Evolutionary conservation across 1,284 basidiomycete species (phyloP), one percentile per base, ranked within the genome.

Genomic region (Microbotryum scabiosae): DNA sequence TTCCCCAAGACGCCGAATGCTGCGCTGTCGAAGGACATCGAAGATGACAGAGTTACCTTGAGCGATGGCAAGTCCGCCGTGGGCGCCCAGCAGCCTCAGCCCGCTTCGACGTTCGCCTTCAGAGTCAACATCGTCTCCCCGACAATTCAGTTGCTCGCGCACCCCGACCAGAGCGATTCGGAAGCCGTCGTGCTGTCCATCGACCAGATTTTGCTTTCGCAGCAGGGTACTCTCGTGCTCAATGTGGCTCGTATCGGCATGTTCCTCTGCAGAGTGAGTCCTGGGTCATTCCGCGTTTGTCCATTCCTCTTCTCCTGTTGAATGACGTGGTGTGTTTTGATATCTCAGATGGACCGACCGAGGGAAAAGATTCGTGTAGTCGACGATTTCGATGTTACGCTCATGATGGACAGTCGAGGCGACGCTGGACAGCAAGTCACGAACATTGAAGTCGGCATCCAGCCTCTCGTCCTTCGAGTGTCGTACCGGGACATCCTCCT

Each of bases 401-500:
- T 97, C 51, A 87, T 91, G 9, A 78, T 96, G 66, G 93, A 97
- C 75, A 90, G 81, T 63, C 84, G 88, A 5, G 80, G 83, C n/a
- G 82, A 85, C 18, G 81, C 82, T 2, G 81, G 80, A 3, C 85
- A 88, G 57, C 85, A 88, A 68, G 85, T 85, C 77, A 87, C 88
- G 8, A 90, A 81, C 70, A 86, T 97, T 62, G 91, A 97, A 73
- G 74, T 94, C 26, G 80, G 82, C n/a, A 78, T 85, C 16, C 78
- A 81, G 67, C 85, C 93, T 1, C 82, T 97, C 69, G 82, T 94
- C 56, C 86, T 99, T 76, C 84, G 96, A 28, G 90, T 92, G 14
- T 97, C 93, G 0, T 88, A 91, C 71, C 82, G 89, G 43, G 94
- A 99, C 74, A 90, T 98, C 71, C 83, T 84, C 70, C 82, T 98